These are phyloP conservation scores for Eucalyptus regnans DNA, from an alignment of 345 rosid species.

Conservation along the genomic window DNA sequence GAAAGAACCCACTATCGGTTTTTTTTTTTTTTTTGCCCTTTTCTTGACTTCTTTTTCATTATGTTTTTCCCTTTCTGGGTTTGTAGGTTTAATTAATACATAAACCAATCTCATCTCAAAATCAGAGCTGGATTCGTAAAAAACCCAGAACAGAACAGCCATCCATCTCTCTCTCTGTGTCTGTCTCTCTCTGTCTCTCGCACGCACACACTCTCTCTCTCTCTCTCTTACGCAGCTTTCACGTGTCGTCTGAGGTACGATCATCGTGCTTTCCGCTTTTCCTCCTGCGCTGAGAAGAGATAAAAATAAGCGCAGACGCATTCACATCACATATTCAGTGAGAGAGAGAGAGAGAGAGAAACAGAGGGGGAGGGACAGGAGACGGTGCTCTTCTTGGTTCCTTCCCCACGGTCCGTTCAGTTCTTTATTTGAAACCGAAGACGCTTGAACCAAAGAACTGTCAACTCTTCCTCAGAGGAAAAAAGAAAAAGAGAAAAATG, in stretches of 20 bases:
- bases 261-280: constrained; percentile 22
- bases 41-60: not conserved
- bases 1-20: not conserved
- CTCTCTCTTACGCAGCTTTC: constrained; percentile 38
- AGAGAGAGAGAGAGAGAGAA: not conserved
- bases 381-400: not conserved
- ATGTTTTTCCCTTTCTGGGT: not conserved
- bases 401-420: not conserved
- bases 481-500: not conserved
- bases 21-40: not conserved
- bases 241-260: constrained; percentile 34
- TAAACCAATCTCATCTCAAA: constrained; percentile 7
- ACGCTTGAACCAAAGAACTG: not conserved
- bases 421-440: not conserved
- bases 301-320: not conserved
- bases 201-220: not conserved
- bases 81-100: not conserved
- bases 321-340: not conserved
- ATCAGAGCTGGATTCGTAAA: constrained; percentile 9
- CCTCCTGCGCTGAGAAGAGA: not conserved
- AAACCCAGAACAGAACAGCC: not conserved
- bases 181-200: not conserved
- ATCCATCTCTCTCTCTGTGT: constrained; percentile 4
- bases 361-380: not conserved
- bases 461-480: not conserved